Percentiles rank a stretch among this genome's conserved stretches.
Conservation (phyloP, 345 rosid genomes). For the Erodium maritimum region DNA sequence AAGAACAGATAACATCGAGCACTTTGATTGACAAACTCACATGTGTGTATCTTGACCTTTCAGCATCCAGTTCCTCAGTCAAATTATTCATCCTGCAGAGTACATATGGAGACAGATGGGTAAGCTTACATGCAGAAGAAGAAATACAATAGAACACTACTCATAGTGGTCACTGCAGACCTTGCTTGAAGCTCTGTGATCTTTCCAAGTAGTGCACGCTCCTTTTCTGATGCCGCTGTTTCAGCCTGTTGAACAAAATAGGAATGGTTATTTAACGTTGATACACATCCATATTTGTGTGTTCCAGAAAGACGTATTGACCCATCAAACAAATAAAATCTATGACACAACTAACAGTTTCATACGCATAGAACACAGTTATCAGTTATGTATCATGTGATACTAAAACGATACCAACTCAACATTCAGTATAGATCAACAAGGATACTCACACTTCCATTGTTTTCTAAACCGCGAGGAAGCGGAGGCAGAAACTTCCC, state of each 20-base stretch:
- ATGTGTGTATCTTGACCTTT: conserved; percentile 50
- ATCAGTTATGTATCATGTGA: no score
- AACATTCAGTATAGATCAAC: neutral
- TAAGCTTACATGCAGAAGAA: neutral
- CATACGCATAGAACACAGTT: neutral
- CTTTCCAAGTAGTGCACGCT: conserved; percentile 44
- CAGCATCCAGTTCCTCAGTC: conserved; percentile 63
- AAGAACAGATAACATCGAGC: neutral
- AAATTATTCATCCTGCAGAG: conserved; percentile 56
- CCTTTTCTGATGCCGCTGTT: conserved; percentile 49
- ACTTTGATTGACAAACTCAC: conserved; percentile 37
- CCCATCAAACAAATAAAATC: neutral
- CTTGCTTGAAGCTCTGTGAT: conserved; percentile 70
- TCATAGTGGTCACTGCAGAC: conserved; percentile 24
- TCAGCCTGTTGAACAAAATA: no score
- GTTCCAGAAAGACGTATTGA: neutral
- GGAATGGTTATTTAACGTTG: no score
- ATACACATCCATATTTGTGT: no score
- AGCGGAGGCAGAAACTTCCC: conserved; percentile 81
- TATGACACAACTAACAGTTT: no score
- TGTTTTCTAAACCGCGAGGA: conserved; percentile 56
- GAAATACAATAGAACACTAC: neutral
- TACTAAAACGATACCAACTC: neutral
- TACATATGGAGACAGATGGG: conserved; percentile 6
- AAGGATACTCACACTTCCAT: conserved; percentile 49